Evolutionary conservation across 345 rosid species (phyloP).

Genomic region (Eucalyptus erythrocorys): DNA sequence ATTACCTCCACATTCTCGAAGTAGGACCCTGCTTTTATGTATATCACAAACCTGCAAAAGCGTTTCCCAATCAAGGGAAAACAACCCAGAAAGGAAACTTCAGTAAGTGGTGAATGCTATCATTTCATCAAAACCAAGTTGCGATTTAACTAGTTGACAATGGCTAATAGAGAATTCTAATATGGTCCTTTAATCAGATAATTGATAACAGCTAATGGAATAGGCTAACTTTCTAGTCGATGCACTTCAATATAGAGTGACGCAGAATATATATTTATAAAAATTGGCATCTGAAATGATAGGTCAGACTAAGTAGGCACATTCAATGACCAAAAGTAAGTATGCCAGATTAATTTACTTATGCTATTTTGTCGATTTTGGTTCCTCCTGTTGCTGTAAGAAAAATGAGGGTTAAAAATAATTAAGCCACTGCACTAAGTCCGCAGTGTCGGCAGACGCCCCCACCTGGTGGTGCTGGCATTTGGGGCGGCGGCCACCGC

Average conservation of each 20-base stretch:
- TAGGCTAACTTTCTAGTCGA: not conserved
- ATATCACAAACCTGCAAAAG: slow-evolving; percentile 54
- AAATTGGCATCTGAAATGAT: not conserved
- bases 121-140: not conserved
- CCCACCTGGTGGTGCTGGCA: slow-evolving; percentile 52
- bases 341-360: not conserved
- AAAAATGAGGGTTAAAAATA: not conserved
- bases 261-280: not conserved
- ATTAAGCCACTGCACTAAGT: not conserved
- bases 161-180: not conserved
- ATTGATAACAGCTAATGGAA: not conserved
- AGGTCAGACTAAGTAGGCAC: not conserved
- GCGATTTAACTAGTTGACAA: not conserved
- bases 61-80: not conserved
- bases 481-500: slow-evolving; percentile 74
- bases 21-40: slow-evolving; percentile 64
- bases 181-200: not conserved
- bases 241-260: not conserved
- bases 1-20: slow-evolving; percentile 67
- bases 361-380: not conserved
- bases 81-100: not conserved
- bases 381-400: not conserved
- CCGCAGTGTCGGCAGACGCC: not conserved
- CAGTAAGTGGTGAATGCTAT: not conserved
- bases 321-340: not conserved